These are phyloP conservation scores for Rhizopogon roseolus DNA, from an alignment of 768 basidiomycete genomes.

Conservation along the genomic window DNA sequence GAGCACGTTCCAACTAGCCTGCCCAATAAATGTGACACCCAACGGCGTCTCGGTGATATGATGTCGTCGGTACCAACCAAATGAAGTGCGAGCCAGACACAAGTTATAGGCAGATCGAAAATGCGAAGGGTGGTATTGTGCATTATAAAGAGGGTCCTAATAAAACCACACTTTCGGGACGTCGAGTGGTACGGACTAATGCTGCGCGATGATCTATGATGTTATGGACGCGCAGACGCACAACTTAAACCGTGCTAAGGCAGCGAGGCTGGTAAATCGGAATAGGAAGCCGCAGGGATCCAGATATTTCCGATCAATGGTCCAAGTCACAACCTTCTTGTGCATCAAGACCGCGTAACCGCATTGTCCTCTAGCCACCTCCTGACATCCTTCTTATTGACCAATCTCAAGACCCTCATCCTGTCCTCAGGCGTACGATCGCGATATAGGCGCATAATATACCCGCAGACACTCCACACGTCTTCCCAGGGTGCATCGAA, in stretches of 20 bases:
- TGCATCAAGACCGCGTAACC: background rate
- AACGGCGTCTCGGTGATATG: background rate
- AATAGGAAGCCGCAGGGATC: background rate
- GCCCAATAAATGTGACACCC: too few species aligned
- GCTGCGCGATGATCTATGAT: background rate
- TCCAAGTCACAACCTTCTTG: background rate
- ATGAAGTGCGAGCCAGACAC: too few species aligned
- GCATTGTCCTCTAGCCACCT: slow-evolving; percentile 71
- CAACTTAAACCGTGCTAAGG: background rate
- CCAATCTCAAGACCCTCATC: slow-evolving; percentile 47
- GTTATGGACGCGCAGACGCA: background rate
- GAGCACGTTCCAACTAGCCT: background rate
- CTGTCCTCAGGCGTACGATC: slow-evolving; percentile 41
- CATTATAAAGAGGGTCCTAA: too few species aligned
- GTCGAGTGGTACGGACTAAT: background rate
- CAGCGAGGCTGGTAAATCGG: background rate
- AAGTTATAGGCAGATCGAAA: too few species aligned
- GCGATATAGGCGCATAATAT: slow-evolving; percentile 78
- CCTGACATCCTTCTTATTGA: slow-evolving; percentile 76
- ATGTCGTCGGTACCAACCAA: too few species aligned
- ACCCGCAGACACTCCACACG: slow-evolving; percentile 79
- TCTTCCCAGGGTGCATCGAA: slow-evolving; percentile 93
- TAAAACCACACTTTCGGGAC: too few species aligned
- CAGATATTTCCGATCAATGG: background rate
- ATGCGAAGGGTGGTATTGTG: too few species aligned